Percentiles rank a stretch among this genome's conserved stretches.
phyloP scores from a whole-genome alignment of 768 basidiomycete species.

The Rhodotorula paludigena region DNA sequence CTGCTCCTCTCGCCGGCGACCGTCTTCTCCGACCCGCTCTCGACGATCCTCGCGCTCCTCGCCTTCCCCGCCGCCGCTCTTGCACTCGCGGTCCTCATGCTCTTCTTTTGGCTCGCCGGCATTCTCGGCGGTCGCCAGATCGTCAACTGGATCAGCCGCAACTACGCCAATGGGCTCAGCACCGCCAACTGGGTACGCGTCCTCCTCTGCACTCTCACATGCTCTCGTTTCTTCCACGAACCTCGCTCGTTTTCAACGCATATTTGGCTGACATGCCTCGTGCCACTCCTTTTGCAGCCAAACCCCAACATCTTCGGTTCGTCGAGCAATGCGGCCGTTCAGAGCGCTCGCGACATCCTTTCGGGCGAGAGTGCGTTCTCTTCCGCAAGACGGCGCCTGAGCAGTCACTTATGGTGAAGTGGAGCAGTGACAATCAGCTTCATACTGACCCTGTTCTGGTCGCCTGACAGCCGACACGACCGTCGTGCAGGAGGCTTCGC shows the following conservation, averaged over 20 bases:
- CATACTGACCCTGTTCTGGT: neutral
- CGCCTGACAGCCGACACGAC: conserved; percentile 6
- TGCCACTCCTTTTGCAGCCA: neutral
- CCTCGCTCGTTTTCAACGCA: neutral
- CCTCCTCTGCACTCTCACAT: too few relatives aligned
- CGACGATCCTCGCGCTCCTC: neutral
- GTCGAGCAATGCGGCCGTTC: neutral
- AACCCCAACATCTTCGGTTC: conserved; percentile 19
- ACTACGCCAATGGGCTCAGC: conserved; percentile 7
- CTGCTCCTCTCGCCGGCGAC: conserved; percentile 24
- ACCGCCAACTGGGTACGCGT: conserved; percentile 23
- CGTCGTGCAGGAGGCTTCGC: neutral
- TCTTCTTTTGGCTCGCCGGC: conserved; percentile 9
- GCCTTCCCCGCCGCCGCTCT: conserved; percentile 4
- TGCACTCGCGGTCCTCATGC: neutral
- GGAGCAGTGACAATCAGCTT: too few relatives aligned
- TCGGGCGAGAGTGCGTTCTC: neutral
- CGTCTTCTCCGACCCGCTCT: conserved; percentile 19
- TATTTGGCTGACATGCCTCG: neutral
- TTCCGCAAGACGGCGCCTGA: neutral
- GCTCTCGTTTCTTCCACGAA: too few relatives aligned
- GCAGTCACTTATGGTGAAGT: too few relatives aligned
- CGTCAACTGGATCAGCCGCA: conserved; percentile 1
- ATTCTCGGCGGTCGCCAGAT: neutral
- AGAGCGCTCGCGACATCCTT: neutral